Percentiles rank a stretch among this genome's conserved stretches.
Conservation (phyloP, 1,284 basidiomycete genomes). For the Paramarasmius palmivorus region DNA sequence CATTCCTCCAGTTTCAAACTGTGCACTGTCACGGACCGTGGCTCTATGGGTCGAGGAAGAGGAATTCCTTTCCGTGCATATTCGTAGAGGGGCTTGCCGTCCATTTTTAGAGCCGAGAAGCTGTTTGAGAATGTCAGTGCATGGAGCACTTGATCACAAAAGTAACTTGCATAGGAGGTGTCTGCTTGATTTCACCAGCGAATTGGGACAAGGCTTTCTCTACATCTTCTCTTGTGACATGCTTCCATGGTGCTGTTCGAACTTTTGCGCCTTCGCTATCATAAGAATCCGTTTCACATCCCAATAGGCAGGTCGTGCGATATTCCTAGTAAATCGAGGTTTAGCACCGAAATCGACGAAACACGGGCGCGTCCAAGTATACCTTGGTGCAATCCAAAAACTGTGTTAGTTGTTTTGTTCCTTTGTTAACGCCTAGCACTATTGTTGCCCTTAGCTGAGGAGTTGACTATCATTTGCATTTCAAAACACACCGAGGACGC, state of each 20-base stretch:
- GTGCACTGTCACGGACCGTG: slow-evolving; percentile 83
- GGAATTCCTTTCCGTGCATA: slow-evolving; percentile 92
- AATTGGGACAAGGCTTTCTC: slow-evolving; percentile 77
- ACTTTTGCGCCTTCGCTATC: slow-evolving; percentile 86
- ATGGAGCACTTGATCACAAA: slow-evolving; percentile 11
- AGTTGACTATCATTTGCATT: slow-evolving; percentile 7
- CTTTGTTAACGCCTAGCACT: slow-evolving; percentile 92
- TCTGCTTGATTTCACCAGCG: slow-evolving; percentile 86
- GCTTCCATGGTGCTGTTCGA: slow-evolving; percentile 77
- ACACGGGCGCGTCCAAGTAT: too few species aligned
- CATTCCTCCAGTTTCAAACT: slow-evolving; percentile 75
- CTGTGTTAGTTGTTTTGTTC: slow-evolving; percentile 84
- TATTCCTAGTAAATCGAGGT: slow-evolving; percentile 70
- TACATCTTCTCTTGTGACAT: slow-evolving; percentile 80
- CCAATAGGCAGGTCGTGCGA: slow-evolving; percentile 86
- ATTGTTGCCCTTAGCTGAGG: slow-evolving; percentile 13
- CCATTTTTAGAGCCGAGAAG: slow-evolving; percentile 98
- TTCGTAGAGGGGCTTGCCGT: slow-evolving; percentile 94
- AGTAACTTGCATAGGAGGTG: slow-evolving; percentile 83
- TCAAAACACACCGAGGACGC: slow-evolving; percentile 69
- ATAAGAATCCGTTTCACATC: slow-evolving; percentile 94
- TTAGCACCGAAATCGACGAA: slow-evolving; percentile 9
- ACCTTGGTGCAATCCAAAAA: slow-evolving; percentile 95
- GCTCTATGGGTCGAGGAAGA: slow-evolving; percentile 90
- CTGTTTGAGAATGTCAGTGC: slow-evolving; percentile 40